Conservation (phyloP, 805 yeast species). For the Yarrowia osloensis region DNA sequence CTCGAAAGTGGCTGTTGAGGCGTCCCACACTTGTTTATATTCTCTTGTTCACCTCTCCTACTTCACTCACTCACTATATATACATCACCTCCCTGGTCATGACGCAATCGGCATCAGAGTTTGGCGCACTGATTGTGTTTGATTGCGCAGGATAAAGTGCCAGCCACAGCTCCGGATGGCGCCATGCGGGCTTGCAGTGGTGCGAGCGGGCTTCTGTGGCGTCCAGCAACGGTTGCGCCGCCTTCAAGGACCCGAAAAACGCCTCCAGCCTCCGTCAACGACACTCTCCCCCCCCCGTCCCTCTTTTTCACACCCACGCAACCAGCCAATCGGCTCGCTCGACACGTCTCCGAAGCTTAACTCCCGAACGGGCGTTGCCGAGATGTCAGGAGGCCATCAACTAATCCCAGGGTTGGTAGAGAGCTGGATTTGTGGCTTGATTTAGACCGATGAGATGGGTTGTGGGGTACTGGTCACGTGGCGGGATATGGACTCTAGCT, state of each 20-base stretch:
- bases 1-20: background rate
- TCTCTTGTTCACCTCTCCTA: background rate
- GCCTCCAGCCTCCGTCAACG: too few relatives aligned
- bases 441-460: too few relatives aligned
- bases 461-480: too few relatives aligned
- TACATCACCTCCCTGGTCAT: background rate
- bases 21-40: too few relatives aligned
- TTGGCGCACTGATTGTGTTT: slow-evolving; percentile 28
- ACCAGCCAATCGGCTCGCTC: background rate
- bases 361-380: too few relatives aligned
- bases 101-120: slow-evolving; percentile 15
- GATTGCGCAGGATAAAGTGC: slow-evolving; percentile 22
- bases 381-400: too few relatives aligned
- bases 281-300: too few relatives aligned
- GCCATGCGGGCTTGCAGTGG: background rate
- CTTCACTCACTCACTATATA: background rate
- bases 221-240: background rate
- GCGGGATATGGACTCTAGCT: too few relatives aligned
- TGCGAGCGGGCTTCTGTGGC: background rate
- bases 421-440: too few relatives aligned
- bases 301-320: background rate
- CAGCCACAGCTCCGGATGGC: slow-evolving; percentile 10
- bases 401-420: too few relatives aligned
- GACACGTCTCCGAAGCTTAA: background rate
- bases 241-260: background rate